Percentiles rank a stretch among this genome's conserved stretches.
Evolutionary conservation across 495 filamentous ascomycete genomes (phyloP).

Genomic region (Aspergillus saccharolyticus): DNA sequence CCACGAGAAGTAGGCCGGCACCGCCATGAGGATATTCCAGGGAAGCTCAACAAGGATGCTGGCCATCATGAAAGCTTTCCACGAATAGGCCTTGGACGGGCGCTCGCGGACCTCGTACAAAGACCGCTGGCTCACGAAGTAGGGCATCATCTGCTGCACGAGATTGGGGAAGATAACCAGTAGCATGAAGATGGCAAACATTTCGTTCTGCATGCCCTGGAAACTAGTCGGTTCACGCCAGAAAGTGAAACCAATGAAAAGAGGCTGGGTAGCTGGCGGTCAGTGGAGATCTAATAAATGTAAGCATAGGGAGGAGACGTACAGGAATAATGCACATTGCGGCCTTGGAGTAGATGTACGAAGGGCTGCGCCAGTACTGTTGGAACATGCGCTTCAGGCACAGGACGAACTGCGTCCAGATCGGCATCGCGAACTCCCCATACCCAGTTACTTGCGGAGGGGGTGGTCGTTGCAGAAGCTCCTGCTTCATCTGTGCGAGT

Average conservation of each 20-base stretch:
- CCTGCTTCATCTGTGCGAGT: conserved; percentile 58
- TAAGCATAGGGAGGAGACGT: conserved; percentile 6
- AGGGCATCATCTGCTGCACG: conserved; percentile 79
- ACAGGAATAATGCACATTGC: conserved; percentile 44
- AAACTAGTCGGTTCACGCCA: conserved; percentile 62
- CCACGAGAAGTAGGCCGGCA: conserved; percentile 67
- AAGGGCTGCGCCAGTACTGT: conserved; percentile 85
- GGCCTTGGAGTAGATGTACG: conserved; percentile 76
- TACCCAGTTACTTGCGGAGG: conserved; percentile 29
- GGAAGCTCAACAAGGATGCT: conserved; percentile 72
- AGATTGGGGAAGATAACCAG: conserved; percentile 71
- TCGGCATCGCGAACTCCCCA: conserved; percentile 49
- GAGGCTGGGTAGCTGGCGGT: conserved; percentile 49
- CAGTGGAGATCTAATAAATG: background rate
- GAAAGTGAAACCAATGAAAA: conserved; percentile 91
- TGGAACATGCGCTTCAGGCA: conserved; percentile 64
- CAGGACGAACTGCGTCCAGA: conserved; percentile 42
- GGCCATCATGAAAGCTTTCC: conserved; percentile 76
- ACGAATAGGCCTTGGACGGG: conserved; percentile 76
- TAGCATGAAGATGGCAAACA: conserved; percentile 83
- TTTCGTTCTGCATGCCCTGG: conserved; percentile 82
- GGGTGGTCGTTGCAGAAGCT: conserved; percentile 41
- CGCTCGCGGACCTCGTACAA: conserved; percentile 85
- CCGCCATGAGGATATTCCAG: conserved; percentile 67
- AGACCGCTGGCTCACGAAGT: conserved; percentile 70